These are phyloP conservation scores for Mycena kentingensis DNA, from an alignment of 768 basidiomycete species.

Conservation along the genomic window DNA sequence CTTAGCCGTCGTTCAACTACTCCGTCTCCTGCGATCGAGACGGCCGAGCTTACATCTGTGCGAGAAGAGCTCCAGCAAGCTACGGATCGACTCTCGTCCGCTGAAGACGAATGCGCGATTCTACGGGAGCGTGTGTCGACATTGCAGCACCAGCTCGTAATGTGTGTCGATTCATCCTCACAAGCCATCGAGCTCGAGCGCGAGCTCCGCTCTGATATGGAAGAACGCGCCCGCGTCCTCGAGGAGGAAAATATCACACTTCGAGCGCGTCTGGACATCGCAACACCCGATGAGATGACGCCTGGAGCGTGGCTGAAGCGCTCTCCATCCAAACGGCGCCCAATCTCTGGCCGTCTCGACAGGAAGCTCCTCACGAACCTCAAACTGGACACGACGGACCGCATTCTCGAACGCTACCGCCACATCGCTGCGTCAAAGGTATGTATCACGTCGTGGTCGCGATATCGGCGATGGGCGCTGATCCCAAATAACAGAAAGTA, in stretches of 20 bases:
- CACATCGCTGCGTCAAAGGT: constrained; percentile 20
- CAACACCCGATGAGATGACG: constrained; percentile 7
- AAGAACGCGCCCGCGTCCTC: constrained; percentile 17
- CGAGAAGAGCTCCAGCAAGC: constrained; percentile 28
- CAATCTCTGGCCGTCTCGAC: constrained; percentile 16
- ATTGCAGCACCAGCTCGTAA: constrained; percentile 24
- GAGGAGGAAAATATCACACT: constrained; percentile 22
- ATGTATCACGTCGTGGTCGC: background rate
- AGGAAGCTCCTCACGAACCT: constrained; percentile 7
- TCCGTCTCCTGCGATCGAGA: background rate
- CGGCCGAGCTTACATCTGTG: constrained; percentile 22
- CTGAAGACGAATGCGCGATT: constrained; percentile 21
- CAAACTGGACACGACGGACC: constrained; percentile 16
- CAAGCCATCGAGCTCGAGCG: constrained; percentile 29
- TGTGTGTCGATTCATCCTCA: constrained; percentile 29
- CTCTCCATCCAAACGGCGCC: constrained; percentile 19
- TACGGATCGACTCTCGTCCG: constrained; percentile 19
- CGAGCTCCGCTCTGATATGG: constrained; percentile 27
- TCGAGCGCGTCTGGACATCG: constrained; percentile 10
- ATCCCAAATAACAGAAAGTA: constrained; percentile 14
- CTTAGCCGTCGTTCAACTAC: constrained; percentile 16
- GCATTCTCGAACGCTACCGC: constrained; percentile 17
- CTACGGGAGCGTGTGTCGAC: constrained; percentile 21
- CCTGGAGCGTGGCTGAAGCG: constrained; percentile 16
- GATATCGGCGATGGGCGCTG: background rate